Base-by-base conservation (phyloP, 2,329 filamentous ascomycete genomes). In the Ambrosiella xylebori region DNA sequence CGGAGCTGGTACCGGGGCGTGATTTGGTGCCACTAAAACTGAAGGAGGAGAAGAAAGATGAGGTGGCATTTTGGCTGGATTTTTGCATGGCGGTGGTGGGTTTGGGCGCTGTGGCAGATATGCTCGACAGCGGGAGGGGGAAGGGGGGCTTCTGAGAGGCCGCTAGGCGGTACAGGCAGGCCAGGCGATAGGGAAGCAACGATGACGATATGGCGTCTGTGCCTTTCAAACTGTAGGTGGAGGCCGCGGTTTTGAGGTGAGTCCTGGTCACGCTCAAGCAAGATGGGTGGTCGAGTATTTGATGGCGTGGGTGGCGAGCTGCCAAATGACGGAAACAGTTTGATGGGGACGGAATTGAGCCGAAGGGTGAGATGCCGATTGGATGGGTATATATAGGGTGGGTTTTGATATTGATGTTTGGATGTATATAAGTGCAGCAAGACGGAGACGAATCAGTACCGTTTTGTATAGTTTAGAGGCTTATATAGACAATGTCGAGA, bases 1-100 rank as follows among this genome's bases (percentile, higher is more conserved):
- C 69, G 61, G 71, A 70, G 63, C 70, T 69, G 8, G 69, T 71
- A 13, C 66, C 63, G 27, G 70, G 69, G 17, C 69, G 66, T 36
- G 68, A 68, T 17, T 61, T 56, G 17, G 65, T 63, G 51, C 65
- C 60, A 39, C 67, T 66, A 37, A 65, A 63, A 58, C 63, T 63
- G 38, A 64, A 61, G 59, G 64, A 61, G 59, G 64, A 67, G 57
- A 67, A 68, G 64, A 70, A 66, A 62, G 67, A 68, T 45, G 68
- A 66, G 45, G 68, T 67, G 63, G 71, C 69, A 63, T 68, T 67
- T 60, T 61, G 56, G 52, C 50, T 56, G 27, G 55, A 57, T 55
- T 57, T 60, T 55, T 60, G 59, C 59, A 60, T 60, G 54, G 1
- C 41, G 50, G 15, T 39, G 54, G 17, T 15, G 40, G 44, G 40